A percentile compares a stretch with the other conserved stretches of the same genome.
These are phyloP conservation scores for Clavulina sp. DNA, from an alignment of 768 basidiomycete genomes.

Conservation along the genomic window DNA sequence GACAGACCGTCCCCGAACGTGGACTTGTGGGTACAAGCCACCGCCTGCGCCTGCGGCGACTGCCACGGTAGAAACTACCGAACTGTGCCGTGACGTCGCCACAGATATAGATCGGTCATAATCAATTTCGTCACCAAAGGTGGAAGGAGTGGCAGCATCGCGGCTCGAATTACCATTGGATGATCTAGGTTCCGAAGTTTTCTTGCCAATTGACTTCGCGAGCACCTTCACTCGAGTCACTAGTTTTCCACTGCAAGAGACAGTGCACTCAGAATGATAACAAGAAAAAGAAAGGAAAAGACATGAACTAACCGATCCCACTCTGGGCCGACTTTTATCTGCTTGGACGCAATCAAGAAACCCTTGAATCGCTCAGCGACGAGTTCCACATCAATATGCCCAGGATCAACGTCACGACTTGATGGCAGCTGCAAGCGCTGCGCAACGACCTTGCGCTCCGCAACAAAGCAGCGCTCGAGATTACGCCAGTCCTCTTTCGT, in stretches of 20 bases:
- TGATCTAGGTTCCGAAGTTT: no score
- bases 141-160: neutral
- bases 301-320: neutral
- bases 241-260: neutral
- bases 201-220: no score
- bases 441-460: constrained; percentile 40
- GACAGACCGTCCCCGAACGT: neutral
- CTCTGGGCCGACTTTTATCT: neutral
- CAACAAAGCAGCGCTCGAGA: constrained; percentile 63
- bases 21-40: neutral
- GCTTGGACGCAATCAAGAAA: neutral
- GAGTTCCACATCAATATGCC: constrained; percentile 32
- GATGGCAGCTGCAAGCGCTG: constrained; percentile 16
- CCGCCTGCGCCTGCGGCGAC: neutral
- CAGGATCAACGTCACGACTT: constrained; percentile 32
- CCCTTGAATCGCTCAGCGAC: constrained; percentile 41
- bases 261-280: neutral
- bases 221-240: neutral
- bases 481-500: constrained; percentile 62
- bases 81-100: neutral
- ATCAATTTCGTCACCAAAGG: neutral
- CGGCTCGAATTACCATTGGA: no score
- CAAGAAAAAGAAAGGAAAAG: neutral
- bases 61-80: neutral
- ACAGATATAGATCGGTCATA: neutral